Conservation (phyloP, 2,329 filamentous ascomycete genomes). For the Alternaria sp. region DNA sequence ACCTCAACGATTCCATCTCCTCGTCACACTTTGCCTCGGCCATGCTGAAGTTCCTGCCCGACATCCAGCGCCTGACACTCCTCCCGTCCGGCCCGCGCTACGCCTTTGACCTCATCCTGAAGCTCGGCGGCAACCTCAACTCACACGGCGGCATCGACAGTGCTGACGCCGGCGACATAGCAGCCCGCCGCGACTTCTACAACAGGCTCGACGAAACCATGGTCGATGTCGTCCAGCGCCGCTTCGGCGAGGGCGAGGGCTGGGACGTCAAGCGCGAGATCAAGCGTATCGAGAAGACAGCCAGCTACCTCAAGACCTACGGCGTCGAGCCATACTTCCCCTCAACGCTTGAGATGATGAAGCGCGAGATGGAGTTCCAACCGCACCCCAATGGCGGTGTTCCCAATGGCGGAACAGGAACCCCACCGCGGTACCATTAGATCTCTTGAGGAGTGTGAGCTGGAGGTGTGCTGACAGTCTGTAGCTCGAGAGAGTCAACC, state of each 20-base stretch:
- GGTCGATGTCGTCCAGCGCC: constrained; percentile 59
- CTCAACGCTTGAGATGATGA: constrained; percentile 58
- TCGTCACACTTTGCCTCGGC: constrained; percentile 60
- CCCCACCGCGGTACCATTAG: constrained; percentile 47
- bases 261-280: constrained; percentile 61
- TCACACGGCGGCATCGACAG: constrained; percentile 60
- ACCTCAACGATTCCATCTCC: constrained; percentile 61
- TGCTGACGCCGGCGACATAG: constrained; percentile 56
- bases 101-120: constrained; percentile 61
- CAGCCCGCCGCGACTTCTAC: constrained; percentile 59
- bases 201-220: constrained; percentile 56
- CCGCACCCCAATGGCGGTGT: constrained; percentile 24
- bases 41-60: constrained; percentile 62
- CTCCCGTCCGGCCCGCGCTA: constrained; percentile 57
- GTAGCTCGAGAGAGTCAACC: not conserved
- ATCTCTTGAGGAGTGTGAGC: constrained; percentile 16
- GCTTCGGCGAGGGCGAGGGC: constrained; percentile 59
- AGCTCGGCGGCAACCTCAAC: constrained; percentile 63
- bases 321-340: constrained; percentile 62
- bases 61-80: constrained; percentile 58
- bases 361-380: constrained; percentile 47
- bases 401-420: constrained; percentile 37
- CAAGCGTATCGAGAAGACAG: constrained; percentile 63
- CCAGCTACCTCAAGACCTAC: constrained; percentile 58
- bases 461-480: constrained; percentile 16